These are phyloP conservation scores for Echium plantagineum DNA, from an alignment of 257 asterid genomes.

Conservation along the genomic window DNA sequence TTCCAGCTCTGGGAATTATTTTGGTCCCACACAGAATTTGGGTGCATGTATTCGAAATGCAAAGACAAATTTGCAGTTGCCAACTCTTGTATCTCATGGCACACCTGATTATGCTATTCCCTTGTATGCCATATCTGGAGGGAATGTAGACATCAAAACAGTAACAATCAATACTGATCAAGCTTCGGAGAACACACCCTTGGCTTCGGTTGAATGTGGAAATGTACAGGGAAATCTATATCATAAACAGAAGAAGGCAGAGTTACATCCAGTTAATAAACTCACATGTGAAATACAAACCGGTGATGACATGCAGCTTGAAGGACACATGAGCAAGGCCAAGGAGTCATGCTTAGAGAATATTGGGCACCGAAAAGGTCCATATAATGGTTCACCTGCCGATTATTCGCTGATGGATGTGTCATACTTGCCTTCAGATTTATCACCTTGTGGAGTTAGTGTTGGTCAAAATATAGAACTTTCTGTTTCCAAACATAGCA, in stretches of 20 bases:
- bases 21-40: constrained; percentile 22
- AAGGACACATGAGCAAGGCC: constrained; percentile 20
- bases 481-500: constrained; percentile 18
- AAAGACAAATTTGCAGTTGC: constrained; percentile 33
- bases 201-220: constrained; percentile 20
- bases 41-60: constrained; percentile 25
- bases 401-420: constrained; percentile 21
- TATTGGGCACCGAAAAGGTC: constrained; percentile 17
- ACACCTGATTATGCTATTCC: constrained; percentile 23
- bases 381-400: constrained; percentile 19
- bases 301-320: constrained; percentile 16
- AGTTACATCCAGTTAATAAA: constrained; percentile 18
- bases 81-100: constrained; percentile 25
- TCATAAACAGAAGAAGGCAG: constrained; percentile 28
- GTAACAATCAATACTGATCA: constrained; percentile 28
- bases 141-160: constrained; percentile 27
- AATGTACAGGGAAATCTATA: constrained; percentile 29
- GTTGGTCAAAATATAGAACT: constrained; percentile 16
- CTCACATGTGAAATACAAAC: constrained; percentile 25
- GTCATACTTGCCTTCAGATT: constrained; percentile 23
- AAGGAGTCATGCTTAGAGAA: constrained; percentile 14
- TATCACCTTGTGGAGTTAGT: constrained; percentile 19
- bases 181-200: constrained; percentile 26
- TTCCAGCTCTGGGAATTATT: constrained; percentile 38
- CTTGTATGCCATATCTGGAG: constrained; percentile 19